Base-by-base conservation (phyloP, 305 asterid species). In the Fraxinus albicans region DNA sequence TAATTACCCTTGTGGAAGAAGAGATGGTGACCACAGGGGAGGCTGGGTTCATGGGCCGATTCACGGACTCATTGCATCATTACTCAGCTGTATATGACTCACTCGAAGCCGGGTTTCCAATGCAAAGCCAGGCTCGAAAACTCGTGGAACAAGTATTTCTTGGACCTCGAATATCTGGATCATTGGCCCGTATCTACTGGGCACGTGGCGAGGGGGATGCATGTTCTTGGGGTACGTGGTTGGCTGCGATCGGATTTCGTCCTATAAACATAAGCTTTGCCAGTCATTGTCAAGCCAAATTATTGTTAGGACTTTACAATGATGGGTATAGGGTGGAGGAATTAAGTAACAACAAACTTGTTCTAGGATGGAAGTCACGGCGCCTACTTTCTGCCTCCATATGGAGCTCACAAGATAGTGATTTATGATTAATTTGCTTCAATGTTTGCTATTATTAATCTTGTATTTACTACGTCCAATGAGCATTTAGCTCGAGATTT, bases 321-420 rank as follows among this genome's bases (percentile, higher is more conserved):
- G 98, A 94, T 85, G 98, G 98, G 77, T 94, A 94, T 19, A 84
- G 90, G 8, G 94, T 91, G 23, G 97, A 94, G 80, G 98, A 92
- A 86, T 69, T 88, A 79, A 87, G 86, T 19, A 35, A 17, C 21
- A 92, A 94, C 84, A 92, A 89, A 82, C 80, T 94, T 12, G 94
- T 91, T 33, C 75, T 94, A 8, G 97, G 97, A 5, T 94, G 98
- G 98, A 94, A 92, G 86, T 91, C 94, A 36, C 79, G 93, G 63
- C 93, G 94, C 78, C 87, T 93, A 63, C 95, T 94, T 60, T 94
- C 97, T 31, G 98, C 96, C 77, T 94, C 98, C 1, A 74, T 91
- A 84, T 94, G 98, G 98, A 87, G 92, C 8, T 85, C 89, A 0
- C 85, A 85, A 5, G 92, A 91, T 69, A 25, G 73, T 80, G 90